These are phyloP conservation scores for Leccinellum rugosiceps DNA, from an alignment of 768 basidiomycete genomes.

Conservation along the genomic window DNA sequence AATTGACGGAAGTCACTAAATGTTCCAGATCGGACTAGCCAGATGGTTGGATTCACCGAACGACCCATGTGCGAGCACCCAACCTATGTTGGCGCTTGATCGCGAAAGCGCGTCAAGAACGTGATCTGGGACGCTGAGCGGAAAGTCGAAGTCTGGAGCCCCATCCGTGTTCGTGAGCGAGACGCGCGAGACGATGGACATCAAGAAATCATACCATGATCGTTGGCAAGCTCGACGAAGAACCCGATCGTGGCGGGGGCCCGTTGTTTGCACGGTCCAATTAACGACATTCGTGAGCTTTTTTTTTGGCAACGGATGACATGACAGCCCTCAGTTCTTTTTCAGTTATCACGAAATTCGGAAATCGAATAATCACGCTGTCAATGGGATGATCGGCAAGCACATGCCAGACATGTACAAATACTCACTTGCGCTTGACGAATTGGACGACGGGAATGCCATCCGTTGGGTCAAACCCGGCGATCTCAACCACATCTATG, in stretches of 20 bases:
- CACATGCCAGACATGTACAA: not conserved
- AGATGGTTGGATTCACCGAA: slow-evolving; percentile 20
- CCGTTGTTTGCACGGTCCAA: slow-evolving; percentile 11
- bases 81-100: not conserved
- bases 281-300: slow-evolving; percentile 1
- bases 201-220: not conserved
- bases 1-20: slow-evolving; percentile 21
- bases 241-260: slow-evolving; percentile 12
- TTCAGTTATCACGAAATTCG: slow-evolving; percentile 13
- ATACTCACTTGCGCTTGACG: slow-evolving; percentile 11
- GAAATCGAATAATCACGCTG: slow-evolving; percentile 7
- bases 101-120: slow-evolving; percentile 9
- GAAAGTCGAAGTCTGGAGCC: not conserved
- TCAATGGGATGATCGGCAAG: not conserved
- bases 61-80: not conserved
- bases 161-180: not conserved
- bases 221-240: slow-evolving; percentile 13
- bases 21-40: slow-evolving; percentile 20
- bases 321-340: slow-evolving; percentile 8
- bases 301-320: not conserved
- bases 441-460: slow-evolving; percentile 20
- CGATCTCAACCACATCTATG: slow-evolving; percentile 19
- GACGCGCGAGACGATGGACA: not conserved
- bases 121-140: not conserved
- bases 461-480: slow-evolving; percentile 16